A percentile compares a stretch with the other conserved stretches of the same genome.
Evolutionary conservation across 441 rosid species (phyloP).

Genomic region (Theobroma grandiflorum): DNA sequence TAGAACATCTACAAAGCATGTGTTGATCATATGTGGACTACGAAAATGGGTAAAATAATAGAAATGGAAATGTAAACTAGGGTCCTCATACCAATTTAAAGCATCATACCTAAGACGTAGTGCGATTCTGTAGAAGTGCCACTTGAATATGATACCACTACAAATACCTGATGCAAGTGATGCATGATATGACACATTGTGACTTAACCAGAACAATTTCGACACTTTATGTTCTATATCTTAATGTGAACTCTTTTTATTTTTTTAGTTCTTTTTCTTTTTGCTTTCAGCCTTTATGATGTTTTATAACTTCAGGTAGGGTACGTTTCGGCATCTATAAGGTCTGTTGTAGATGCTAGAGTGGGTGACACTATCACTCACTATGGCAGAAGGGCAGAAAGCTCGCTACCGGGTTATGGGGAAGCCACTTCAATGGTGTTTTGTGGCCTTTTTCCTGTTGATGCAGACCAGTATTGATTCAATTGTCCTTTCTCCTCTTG

Average conservation of each 20-base stretch:
- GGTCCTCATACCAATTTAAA: background rate
- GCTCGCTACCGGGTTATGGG: conserved; percentile 87
- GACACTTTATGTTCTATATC: background rate
- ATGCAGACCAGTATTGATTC: conserved; percentile 87
- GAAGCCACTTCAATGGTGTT: conserved; percentile 99
- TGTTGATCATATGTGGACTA: background rate
- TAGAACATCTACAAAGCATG: background rate
- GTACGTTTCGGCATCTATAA: conserved; percentile 92
- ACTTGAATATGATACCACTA: background rate
- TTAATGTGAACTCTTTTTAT: conserved; percentile 23
- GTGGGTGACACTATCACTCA: conserved; percentile 95
- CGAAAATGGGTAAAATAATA: background rate
- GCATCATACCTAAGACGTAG: background rate
- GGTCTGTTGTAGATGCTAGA: conserved; percentile 97
- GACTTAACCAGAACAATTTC: background rate
- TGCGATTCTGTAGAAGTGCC: background rate
- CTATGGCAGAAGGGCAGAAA: conserved; percentile 72
- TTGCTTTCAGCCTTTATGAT: background rate
- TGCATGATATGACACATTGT: background rate
- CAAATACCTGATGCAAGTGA: background rate
- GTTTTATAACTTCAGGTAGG: conserved; percentile 67
- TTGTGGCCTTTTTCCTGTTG: conserved; percentile 98
- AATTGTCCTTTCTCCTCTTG: conserved; percentile 29
- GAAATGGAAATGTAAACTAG: background rate
- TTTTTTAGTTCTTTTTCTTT: conserved; percentile 20